Evolutionary conservation across 768 basidiomycete species (phyloP).

Genomic region (Coprinopsis cinerea): DNA sequence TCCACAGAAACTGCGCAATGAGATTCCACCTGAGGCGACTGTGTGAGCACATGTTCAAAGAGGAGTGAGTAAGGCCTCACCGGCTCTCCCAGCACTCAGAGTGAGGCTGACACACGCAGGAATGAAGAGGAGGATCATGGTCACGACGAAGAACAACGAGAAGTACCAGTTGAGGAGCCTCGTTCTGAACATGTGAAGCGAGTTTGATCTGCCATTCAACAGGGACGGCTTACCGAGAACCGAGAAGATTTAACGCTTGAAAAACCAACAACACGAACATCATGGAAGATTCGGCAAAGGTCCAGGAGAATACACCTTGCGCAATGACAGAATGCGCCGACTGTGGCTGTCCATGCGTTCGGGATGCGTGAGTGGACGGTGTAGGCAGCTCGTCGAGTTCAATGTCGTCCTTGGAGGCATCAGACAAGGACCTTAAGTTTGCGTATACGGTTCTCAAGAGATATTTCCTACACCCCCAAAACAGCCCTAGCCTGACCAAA

Average conservation of each 20-base stretch:
- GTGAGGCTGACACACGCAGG: slow-evolving; percentile 62
- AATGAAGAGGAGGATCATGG: slow-evolving; percentile 56
- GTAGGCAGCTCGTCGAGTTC: slow-evolving; percentile 36
- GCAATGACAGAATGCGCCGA: slow-evolving; percentile 48
- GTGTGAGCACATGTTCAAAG: background rate
- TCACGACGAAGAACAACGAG: slow-evolving; percentile 57
- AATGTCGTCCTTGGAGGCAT: slow-evolving; percentile 17
- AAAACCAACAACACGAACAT: slow-evolving; percentile 68
- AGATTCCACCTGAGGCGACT: slow-evolving; percentile 7
- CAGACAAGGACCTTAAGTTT: slow-evolving; percentile 32
- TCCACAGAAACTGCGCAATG: slow-evolving; percentile 20
- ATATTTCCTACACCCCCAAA: slow-evolving; percentile 54
- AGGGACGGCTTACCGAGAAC: slow-evolving; percentile 42
- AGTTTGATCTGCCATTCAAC: background rate
- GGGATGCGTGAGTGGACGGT: slow-evolving; percentile 27
- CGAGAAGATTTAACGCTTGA: slow-evolving; percentile 56
- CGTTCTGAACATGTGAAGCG: slow-evolving; percentile 33
- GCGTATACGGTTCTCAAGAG: slow-evolving; percentile 54
- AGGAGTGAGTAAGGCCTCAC: slow-evolving; percentile 14
- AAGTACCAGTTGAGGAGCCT: slow-evolving; percentile 64
- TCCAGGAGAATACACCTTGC: slow-evolving; percentile 55
- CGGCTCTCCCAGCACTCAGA: slow-evolving; percentile 34
- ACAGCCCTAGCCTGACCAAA: slow-evolving; percentile 42
- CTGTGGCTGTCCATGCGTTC: slow-evolving; percentile 16
- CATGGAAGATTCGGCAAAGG: slow-evolving; percentile 70